Base-by-base conservation (phyloP, 148 eudicot genomes). In the Camellia japonica region DNA sequence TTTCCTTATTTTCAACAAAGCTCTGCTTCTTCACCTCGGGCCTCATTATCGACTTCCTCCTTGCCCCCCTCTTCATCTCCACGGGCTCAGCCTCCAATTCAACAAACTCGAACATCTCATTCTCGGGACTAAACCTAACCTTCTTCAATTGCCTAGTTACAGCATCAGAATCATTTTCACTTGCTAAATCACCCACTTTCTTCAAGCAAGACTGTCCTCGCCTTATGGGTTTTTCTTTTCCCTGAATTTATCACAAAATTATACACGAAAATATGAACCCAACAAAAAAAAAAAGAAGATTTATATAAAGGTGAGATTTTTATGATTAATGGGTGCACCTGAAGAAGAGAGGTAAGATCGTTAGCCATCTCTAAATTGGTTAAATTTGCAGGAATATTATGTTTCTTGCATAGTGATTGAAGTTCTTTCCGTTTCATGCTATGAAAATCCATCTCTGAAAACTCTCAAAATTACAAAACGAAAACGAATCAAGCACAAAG, bases 121-220 rank as follows among this genome's bases (percentile, higher is more conserved):
- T 86, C 51, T 86, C 83, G 0, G 93, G 93, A 80, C 91, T 88
- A 83, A 94, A 90, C 79, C 82, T 89, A 60, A 94, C 98, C 82
- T 94, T 94, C 81, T 90, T 90, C 14, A 61, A 70, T 76, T 83
- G 80, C 81, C 80, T 92, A 80, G 55, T 73, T 30, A 62, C 76
- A 54, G 63, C 81, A 15, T 60, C 81, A 11, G 82, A 69, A 41
- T 79, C 85, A 73, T 68, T 86, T 61, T 77, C 83, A 56, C 56
- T 78, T 10, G 8, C 75, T 54, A 46, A 67, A 68, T 74, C 89
- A 43, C 71, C 85, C 72, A 61, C 52, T 71, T 61, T 81, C 82
- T 84, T 89, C 72, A 89, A 84, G 52, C 91, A 90, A 15, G 90
- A 81, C 68, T 78, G 77, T 4, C 83, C 83, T 54, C 54, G 75